Base-by-base conservation (phyloP, 2,329 filamentous ascomycete species). In the Acephala macrosclerotiorum region DNA sequence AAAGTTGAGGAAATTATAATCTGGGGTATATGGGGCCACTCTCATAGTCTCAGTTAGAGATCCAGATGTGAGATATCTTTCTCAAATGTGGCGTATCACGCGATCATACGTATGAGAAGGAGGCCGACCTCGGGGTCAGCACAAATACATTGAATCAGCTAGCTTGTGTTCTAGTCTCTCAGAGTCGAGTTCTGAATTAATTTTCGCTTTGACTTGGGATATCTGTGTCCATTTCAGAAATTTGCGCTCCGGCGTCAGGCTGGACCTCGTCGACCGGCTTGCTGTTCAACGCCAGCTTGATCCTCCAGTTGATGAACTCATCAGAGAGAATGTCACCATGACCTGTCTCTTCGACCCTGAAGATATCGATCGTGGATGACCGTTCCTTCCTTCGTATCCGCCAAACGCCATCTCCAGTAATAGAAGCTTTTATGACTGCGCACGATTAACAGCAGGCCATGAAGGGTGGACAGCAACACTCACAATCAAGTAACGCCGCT, bases 311-410 rank as follows among this genome's bases (percentile, higher is more conserved):
- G 73, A 91, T 85, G 75, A 97, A 97, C 16, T 91, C 87, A 25
- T 89, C 85, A 2, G 91, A 92, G 47, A 97, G 80, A 58, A 97
- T 93, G 26, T 86, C 83, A 0, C 93, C 93, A 68, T 92, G 88
- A 0, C 93, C 93, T 1, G 86, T 87, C 69, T 93, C 91, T 72
- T 92, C 87, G 4, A 94, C 80, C 74, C 86, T 89, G 78, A 87
- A 91, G 0, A 97, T 85, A 72, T 96, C 91, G 66, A 98, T 91
- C 6, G 80, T 78, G 1, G 86, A 82, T 0, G 86, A 85, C 45
- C 86, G 86, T 61, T 90, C 86, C 61, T 78, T 81, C 65, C 93
- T 86, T 58, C 87, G 82, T 74, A 99, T 92, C 67, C 89, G 87
- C 91, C 93, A 98, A 1, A 96, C 89, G 45, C 88, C 86, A 58